phyloP scores from a whole-genome alignment of 2,329 filamentous ascomycete genomes.

The Cercospora canescens region DNA sequence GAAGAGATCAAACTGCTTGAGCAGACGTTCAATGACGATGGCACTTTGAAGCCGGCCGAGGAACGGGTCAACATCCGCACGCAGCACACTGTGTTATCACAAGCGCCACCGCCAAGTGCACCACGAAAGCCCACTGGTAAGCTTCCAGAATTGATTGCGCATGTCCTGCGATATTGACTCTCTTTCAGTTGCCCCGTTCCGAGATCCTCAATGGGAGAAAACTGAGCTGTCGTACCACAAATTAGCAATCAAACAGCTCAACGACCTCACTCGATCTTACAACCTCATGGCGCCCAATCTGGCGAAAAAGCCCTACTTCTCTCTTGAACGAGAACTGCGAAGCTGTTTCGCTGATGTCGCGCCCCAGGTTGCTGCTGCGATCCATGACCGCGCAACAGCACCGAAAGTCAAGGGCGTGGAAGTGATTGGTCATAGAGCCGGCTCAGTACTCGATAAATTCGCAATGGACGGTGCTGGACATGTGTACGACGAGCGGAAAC shows the following conservation, averaged over 20 bases:
- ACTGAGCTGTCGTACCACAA: constrained; percentile 74
- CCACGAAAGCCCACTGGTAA: constrained; percentile 25
- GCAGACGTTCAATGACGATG: constrained; percentile 33
- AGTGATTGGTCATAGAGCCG: constrained; percentile 45
- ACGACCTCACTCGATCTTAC: constrained; percentile 79
- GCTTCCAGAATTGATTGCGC: neutral
- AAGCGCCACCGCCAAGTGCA: constrained; percentile 16
- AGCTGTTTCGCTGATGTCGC: constrained; percentile 86
- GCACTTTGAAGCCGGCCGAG: constrained; percentile 26
- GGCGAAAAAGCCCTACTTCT: constrained; percentile 90
- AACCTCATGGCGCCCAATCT: constrained; percentile 92
- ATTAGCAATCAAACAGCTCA: constrained; percentile 75
- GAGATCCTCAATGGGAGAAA: constrained; percentile 74
- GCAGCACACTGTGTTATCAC: constrained; percentile 17
- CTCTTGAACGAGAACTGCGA: constrained; percentile 75
- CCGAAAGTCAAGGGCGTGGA: constrained; percentile 43
- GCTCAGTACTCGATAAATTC: constrained; percentile 64
- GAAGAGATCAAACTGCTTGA: constrained; percentile 42
- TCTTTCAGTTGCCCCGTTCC: constrained; percentile 56
- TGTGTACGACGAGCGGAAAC: constrained; percentile 72
- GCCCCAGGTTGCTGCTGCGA: constrained; percentile 69
- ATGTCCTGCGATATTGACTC: neutral
- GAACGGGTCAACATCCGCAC: constrained; percentile 22
- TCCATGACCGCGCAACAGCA: constrained; percentile 65
- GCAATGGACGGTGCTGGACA: constrained; percentile 53